These are phyloP conservation scores for Epichloe brachyelytri DNA, from an alignment of 2,329 filamentous ascomycete genomes.

Conservation along the genomic window DNA sequence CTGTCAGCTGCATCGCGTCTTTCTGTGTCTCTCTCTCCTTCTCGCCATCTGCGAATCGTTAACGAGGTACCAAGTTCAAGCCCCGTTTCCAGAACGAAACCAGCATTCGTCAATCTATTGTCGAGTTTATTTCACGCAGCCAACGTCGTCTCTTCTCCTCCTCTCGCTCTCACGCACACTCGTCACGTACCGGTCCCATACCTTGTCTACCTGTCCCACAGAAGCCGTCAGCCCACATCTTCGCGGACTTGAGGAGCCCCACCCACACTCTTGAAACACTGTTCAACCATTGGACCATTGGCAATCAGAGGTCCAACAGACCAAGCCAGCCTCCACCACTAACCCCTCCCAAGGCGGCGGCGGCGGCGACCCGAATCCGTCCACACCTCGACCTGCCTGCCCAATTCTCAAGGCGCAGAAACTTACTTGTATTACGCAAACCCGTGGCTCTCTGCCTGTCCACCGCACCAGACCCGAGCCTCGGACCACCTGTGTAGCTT, in stretches of 20 bases:
- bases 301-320: background rate
- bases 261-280: background rate
- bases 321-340: constrained; percentile 2
- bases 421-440: constrained; percentile 12
- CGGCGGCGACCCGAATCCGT: constrained; percentile 4
- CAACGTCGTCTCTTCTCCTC: background rate
- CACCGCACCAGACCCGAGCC: constrained; percentile 8
- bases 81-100: no score
- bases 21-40: no score
- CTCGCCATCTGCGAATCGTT: no score
- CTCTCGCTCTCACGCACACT: background rate
- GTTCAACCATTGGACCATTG: constrained; percentile 1
- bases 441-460: constrained; percentile 9
- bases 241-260: background rate
- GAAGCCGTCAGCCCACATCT: background rate
- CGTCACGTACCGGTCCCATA: background rate
- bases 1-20: background rate
- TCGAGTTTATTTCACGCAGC: background rate
- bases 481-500: constrained; percentile 13
- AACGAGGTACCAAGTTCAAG: no score
- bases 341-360: background rate
- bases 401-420: constrained; percentile 8
- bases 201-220: background rate
- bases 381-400: constrained; percentile 7
- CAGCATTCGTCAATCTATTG: background rate